Conservation (phyloP, 371 early-diverging fungal genomes). For the Dichotomocladium elegans region DNA sequence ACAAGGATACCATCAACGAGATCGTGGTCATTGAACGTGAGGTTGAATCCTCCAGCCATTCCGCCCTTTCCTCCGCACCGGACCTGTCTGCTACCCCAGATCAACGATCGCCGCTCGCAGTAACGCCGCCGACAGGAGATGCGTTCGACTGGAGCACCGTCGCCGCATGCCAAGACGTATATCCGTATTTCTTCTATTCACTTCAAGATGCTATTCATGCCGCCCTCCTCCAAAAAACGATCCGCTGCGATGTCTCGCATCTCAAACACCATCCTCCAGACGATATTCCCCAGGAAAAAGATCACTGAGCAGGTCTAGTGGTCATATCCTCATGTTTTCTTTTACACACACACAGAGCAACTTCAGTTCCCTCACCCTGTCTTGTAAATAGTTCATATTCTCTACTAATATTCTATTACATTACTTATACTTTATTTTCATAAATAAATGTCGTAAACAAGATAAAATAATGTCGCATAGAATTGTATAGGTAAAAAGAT, state of each 20-base stretch:
- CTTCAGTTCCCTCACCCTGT: background rate
- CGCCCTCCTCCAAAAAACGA: too few species aligned
- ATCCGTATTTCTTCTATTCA: slow-evolving; percentile 4
- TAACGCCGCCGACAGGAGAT: background rate
- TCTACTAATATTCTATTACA: background rate
- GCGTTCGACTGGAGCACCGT: background rate
- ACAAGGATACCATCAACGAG: background rate
- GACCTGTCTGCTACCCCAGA: background rate
- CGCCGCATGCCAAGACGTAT: background rate
- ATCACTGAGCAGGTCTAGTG: background rate
- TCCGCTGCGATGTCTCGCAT: too few species aligned
- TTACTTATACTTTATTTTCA: background rate
- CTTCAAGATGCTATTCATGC: slow-evolving; percentile 2
- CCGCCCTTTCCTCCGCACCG: background rate
- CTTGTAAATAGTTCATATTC: background rate
- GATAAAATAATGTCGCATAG: too few species aligned
- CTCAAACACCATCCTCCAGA: background rate
- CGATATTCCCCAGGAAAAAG: background rate
- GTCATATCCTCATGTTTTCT: background rate
- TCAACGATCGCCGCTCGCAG: too few species aligned
- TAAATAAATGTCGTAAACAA: too few species aligned
- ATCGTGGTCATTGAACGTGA: background rate
- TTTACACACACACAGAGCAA: too few species aligned
- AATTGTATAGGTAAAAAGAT: too few species aligned
- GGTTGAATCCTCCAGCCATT: background rate